Conservation (phyloP, 768 basidiomycete genomes). For the Trametes maxima region DNA sequence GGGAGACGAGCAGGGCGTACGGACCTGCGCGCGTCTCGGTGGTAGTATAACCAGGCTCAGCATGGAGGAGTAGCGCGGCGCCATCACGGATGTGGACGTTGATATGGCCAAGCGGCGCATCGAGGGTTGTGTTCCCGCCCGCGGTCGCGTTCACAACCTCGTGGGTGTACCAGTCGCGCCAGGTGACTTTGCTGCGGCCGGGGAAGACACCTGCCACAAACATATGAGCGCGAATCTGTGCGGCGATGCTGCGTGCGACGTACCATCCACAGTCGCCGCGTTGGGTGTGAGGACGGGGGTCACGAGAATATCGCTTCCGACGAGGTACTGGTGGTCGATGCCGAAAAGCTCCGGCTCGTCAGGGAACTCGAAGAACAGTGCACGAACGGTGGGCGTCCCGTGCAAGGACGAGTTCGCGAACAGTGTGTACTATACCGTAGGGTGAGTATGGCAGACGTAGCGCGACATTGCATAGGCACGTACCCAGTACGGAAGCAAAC, state of each 20-base stretch:
- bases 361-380: conserved; percentile 80
- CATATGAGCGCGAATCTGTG: too few relatives aligned
- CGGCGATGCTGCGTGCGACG: conserved; percentile 1
- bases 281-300: conserved; percentile 75
- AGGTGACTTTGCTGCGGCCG: conserved; percentile 56
- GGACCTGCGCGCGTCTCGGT: conserved; percentile 64
- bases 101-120: conserved; percentile 75
- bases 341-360: conserved; percentile 63
- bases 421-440: conserved; percentile 56
- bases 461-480: conserved; percentile 22
- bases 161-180: conserved; percentile 79
- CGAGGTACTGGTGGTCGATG: conserved; percentile 68
- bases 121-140: conserved; percentile 50
- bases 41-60: conserved; percentile 65
- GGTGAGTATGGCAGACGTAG: neutral
- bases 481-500: conserved; percentile 79
- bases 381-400: conserved; percentile 72
- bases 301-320: conserved; percentile 71
- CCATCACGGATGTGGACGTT: conserved; percentile 76
- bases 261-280: conserved; percentile 65
- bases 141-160: conserved; percentile 46
- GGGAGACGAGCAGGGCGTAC: conserved; percentile 63
- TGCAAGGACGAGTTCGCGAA: conserved; percentile 65
- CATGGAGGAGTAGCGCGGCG: conserved; percentile 63
- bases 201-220: conserved; percentile 58